Evolutionary conservation across 164 flowering plant species (phyloP), one percentile per base, ranked within the genome.

Genomic region (Berberis thunbergii): DNA sequence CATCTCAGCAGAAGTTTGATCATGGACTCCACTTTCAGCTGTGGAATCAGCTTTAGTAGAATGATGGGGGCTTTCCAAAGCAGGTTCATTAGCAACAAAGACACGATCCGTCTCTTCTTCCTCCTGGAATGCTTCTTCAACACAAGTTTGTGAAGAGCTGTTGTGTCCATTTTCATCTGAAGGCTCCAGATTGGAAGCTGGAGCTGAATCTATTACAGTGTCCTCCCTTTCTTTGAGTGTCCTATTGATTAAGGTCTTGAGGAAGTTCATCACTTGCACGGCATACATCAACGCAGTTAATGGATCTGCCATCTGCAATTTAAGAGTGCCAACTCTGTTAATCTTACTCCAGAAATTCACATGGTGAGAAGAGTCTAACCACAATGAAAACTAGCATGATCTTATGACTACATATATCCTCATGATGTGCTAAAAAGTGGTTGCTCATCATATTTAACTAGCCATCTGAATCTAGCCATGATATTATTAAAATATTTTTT

Each of bases 221-320:
- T 84, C 91, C 68, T 81, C 78, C 64, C 96, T 77, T 64, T 79
- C 91, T 59, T 68, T 77, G 11, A 89, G 71, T 2, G 81, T 82
- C 75, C 69, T 85, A 10, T 73, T 13, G 43, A 89, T 81, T 46
- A 89, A 85, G 9, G 77, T 83, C 80, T 84, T 86, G 49, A 89
- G 86, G 69, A 86, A 88, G 74, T 88, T 88, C 96, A 88, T 86
- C 63, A 88, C 92, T 82, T 88, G 96, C 54, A 86, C 96, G 3
- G 90, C 93, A 70, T 89, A 85, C 91, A 86, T 87, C 78, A 89
- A 60, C 55, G 96, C 93, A 52, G 89, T 86, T 66, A 89, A 78
- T 50, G 96, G 96, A 76, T 89, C 96, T 10, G 82, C 87, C 93
- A 89, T 89, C 96, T 89, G 83, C 78, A 80, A 60, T 43, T 26